Percentiles rank a stretch among this genome's conserved stretches.
These are phyloP conservation scores for Puccinia triticina DNA, from an alignment of 1,284 basidiomycete genomes.

Conservation along the genomic window DNA sequence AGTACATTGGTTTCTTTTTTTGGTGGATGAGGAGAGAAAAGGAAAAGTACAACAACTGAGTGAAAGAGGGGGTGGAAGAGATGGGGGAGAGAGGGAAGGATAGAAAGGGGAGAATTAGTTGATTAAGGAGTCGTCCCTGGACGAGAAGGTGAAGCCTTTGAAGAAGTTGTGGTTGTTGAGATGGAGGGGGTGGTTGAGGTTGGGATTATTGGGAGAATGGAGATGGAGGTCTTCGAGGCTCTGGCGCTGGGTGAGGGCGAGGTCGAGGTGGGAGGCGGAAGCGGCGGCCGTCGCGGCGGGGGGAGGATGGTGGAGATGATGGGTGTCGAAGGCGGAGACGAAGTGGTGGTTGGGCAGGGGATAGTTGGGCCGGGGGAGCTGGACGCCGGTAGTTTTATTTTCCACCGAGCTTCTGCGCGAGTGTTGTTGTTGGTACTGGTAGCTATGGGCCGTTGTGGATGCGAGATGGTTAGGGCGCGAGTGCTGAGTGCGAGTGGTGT, in stretches of 20 bases:
- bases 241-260: background rate
- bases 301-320: too few species aligned
- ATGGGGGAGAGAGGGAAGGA: background rate
- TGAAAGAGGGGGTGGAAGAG: background rate
- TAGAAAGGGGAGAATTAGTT: background rate
- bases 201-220: background rate
- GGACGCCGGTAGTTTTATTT: background rate
- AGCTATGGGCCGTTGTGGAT: background rate
- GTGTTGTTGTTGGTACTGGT: conserved; percentile 2
- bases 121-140: background rate
- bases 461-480: background rate
- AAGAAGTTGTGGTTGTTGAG: conserved; percentile 1
- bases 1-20: too few species aligned
- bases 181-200: background rate
- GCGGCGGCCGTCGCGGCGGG: background rate
- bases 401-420: conserved; percentile 39
- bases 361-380: background rate
- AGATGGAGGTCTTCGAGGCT: background rate
- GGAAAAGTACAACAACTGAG: too few species aligned
- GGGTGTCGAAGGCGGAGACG: background rate
- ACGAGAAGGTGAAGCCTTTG: background rate
- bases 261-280: background rate
- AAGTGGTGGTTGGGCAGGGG: background rate
- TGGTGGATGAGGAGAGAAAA: too few species aligned
- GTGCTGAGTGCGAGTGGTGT: background rate